phyloP scores from a whole-genome alignment of 345 rosid genomes.

The Hypericum perforatum region DNA sequence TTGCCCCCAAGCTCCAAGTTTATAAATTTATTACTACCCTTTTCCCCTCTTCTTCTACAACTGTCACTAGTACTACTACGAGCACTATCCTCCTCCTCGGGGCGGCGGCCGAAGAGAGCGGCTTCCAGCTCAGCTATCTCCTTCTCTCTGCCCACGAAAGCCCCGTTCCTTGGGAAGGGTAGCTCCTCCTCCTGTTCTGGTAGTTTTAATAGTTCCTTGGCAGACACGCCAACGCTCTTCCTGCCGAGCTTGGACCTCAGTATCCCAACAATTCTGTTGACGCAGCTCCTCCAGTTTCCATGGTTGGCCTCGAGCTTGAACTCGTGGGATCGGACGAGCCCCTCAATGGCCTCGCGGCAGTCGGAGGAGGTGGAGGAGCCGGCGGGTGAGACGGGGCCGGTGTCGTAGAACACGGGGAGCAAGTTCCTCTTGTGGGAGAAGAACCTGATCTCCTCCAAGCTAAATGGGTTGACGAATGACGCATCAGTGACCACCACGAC shows the following conservation, averaged over 20 bases:
- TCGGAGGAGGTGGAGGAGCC: no score
- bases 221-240: slow-evolving; percentile 40
- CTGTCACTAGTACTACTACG: slow-evolving; percentile 19
- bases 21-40: slow-evolving; percentile 55
- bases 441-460: slow-evolving; percentile 81
- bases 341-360: slow-evolving; percentile 58
- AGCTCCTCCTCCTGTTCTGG: slow-evolving; percentile 52
- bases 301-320: slow-evolving; percentile 70
- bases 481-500: slow-evolving; percentile 58
- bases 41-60: no score
- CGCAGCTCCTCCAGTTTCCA: slow-evolving; percentile 77
- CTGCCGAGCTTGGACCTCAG: slow-evolving; percentile 70
- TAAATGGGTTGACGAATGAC: slow-evolving; percentile 50
- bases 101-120: slow-evolving; percentile 58
- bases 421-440: slow-evolving; percentile 84
- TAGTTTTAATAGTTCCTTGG: slow-evolving; percentile 20
- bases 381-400: slow-evolving; percentile 30
- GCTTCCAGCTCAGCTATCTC: slow-evolving; percentile 66
- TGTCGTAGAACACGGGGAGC: slow-evolving; percentile 69
- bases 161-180: slow-evolving; percentile 59
- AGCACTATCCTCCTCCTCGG: slow-evolving; percentile 72
- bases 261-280: slow-evolving; percentile 39
- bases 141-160: slow-evolving; percentile 71
- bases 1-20: slow-evolving; percentile 51
- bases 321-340: slow-evolving; percentile 59